These are phyloP conservation scores for Cladobotryum mycophilum DNA, from an alignment of 2,329 filamentous ascomycete genomes.

Conservation along the genomic window DNA sequence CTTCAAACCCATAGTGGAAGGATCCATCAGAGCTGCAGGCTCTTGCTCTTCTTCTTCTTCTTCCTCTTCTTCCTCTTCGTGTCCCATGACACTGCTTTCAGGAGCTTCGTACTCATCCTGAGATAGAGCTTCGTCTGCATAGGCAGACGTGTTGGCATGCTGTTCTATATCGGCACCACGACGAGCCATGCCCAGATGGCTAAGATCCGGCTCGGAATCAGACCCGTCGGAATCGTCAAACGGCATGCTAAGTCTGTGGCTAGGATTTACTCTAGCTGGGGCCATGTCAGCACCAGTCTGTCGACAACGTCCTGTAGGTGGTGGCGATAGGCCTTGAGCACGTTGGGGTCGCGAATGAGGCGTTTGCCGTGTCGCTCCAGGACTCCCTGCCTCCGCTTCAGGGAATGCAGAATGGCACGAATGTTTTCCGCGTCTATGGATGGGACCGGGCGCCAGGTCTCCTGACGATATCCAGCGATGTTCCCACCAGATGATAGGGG, in stretches of 20 bases:
- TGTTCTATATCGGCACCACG: slow-evolving; percentile 21
- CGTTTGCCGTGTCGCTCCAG: slow-evolving; percentile 7
- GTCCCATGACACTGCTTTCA: slow-evolving; percentile 23
- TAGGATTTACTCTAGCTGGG: slow-evolving; percentile 23
- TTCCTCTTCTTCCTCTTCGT: slow-evolving; percentile 32
- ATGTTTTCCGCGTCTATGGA: slow-evolving; percentile 24
- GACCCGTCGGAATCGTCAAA: slow-evolving; percentile 29
- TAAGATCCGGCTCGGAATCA: slow-evolving; percentile 32
- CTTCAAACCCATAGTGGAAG: slow-evolving; percentile 55
- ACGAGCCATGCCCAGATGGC: slow-evolving; percentile 30
- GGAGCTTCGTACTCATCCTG: slow-evolving; percentile 28
- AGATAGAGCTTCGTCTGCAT: slow-evolving; percentile 22
- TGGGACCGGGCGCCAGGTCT: slow-evolving; percentile 18
- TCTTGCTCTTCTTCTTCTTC: slow-evolving; percentile 33
- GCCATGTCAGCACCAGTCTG: slow-evolving; percentile 12
- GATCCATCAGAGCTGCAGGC: slow-evolving; percentile 42
- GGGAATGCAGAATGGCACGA: slow-evolving; percentile 12
- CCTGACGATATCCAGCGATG: not conserved
- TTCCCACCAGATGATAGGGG: slow-evolving; percentile 17
- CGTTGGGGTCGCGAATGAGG: slow-evolving; percentile 8
- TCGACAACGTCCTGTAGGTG: not conserved
- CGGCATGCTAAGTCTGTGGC: slow-evolving; percentile 31
- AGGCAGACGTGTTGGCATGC: slow-evolving; percentile 25
- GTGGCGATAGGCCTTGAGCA: slow-evolving; percentile 5
- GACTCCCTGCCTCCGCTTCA: slow-evolving; percentile 13